phyloP scores from a whole-genome alignment of 768 basidiomycete species.

The Lentinus brumalis region DNA sequence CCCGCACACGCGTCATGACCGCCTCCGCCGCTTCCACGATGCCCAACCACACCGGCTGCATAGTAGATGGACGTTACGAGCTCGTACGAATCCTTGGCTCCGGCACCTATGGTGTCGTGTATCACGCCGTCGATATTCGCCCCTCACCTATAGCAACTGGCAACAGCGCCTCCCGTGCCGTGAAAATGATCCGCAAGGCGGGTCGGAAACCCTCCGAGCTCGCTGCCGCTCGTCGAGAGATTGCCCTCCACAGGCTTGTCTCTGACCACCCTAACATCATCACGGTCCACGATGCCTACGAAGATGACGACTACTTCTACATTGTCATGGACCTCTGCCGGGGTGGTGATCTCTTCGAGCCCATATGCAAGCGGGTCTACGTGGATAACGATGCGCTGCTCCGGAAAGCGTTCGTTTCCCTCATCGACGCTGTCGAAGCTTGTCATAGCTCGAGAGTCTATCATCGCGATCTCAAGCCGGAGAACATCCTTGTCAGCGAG shows the following conservation, averaged over 20 bases:
- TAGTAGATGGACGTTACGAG: constrained; percentile 22
- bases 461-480: constrained; percentile 59
- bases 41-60: constrained; percentile 22
- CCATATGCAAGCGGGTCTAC: constrained; percentile 28
- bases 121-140: constrained; percentile 20
- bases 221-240: constrained; percentile 1
- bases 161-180: constrained; percentile 1
- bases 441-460: constrained; percentile 49
- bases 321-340: constrained; percentile 24
- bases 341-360: constrained; percentile 38
- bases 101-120: constrained; percentile 28
- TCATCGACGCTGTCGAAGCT: constrained; percentile 50
- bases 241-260: constrained; percentile 7
- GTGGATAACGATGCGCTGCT: constrained; percentile 46
- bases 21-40: constrained; percentile 10
- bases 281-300: constrained; percentile 4
- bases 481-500: constrained; percentile 45
- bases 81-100: constrained; percentile 22
- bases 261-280: constrained; percentile 9
- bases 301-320: constrained; percentile 10
- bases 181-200: constrained; percentile 25
- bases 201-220: background rate
- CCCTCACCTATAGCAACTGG: background rate
- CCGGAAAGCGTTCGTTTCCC: constrained; percentile 48
- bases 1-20: background rate